Evolutionary conservation across 495 filamentous ascomycete species (phyloP), one percentile per base, ranked within the genome.

Genomic region (Glutinoglossum americanum): DNA sequence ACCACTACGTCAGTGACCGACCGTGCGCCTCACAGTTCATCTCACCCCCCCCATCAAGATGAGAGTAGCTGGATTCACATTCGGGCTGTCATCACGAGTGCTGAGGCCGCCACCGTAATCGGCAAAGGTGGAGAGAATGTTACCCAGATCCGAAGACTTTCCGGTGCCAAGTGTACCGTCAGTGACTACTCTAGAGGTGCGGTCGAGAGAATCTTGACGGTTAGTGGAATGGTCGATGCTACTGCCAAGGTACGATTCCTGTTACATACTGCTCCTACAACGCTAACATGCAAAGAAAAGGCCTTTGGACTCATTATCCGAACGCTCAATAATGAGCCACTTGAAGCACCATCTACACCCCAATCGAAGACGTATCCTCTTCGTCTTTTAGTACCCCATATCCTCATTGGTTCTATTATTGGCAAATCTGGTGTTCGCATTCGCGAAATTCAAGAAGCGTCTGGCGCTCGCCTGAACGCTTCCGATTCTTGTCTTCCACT

Each of bases 41-140:
- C 75, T 13, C 70, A 73, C 61, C 70, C 69, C 53, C 70, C 73
- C 32, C 70, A 73, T 25, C 79, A 90, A 64, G 93, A 98, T 64
- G 93, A 98, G 71, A 92, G 84, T 49, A 80, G 77, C 39, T 97
- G 93, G 93, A 87, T 98, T 60, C 93, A 98, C 69, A 83, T 98
- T 62, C 85, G 92, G 61, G 85, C 93, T 19, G 83, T 94, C 63
- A 97, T 98, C 62, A 90, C 90, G 35, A 97, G 89, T 69, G 87
- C 85, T 47, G 92, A 98, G 70, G 92, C 92, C 62, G 92, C 92
- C 27, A 98, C 92, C 56, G 85, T 95, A 56, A 98, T 98, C 73
- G 92, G 92, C 59, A 98, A 96, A 73, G 89, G 88, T 64, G 92
- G 92, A 65, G 92, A 98, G 73, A 98, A 98, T 67, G 92, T 98